phyloP scores from a whole-genome alignment of 768 basidiomycete genomes.

The Suillus discolor region DNA sequence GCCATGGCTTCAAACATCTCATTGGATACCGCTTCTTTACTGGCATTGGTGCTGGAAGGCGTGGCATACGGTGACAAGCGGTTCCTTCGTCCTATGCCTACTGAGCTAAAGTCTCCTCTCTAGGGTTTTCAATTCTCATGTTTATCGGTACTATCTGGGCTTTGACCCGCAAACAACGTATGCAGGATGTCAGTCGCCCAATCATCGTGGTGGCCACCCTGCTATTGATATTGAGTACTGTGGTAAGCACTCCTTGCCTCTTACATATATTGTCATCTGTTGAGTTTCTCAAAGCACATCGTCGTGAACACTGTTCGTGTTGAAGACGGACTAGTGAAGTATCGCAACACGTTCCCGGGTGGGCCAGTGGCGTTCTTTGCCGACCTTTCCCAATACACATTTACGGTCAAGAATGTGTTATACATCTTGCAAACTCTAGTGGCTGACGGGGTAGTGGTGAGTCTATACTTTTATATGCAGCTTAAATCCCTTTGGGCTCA shows the following conservation, averaged over 20 bases:
- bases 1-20: no score
- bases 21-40: background rate
- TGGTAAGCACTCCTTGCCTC: background rate
- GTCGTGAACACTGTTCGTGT: background rate
- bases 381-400: background rate
- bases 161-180: background rate
- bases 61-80: background rate
- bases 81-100: background rate
- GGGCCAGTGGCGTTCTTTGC: background rate
- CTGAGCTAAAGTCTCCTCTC: background rate
- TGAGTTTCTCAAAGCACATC: background rate
- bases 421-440: background rate
- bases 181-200: background rate
- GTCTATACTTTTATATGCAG: background rate
- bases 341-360: background rate
- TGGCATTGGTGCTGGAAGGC: background rate
- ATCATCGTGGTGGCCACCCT: background rate
- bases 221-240: background rate
- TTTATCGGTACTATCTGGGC: background rate
- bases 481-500: background rate
- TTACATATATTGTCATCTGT: background rate
- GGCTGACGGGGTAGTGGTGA: background rate
- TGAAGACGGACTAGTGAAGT: background rate
- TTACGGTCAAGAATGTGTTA: background rate
- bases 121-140: background rate